phyloP scores from a whole-genome alignment of 257 asterid species.

The Misopates orontium region DNA sequence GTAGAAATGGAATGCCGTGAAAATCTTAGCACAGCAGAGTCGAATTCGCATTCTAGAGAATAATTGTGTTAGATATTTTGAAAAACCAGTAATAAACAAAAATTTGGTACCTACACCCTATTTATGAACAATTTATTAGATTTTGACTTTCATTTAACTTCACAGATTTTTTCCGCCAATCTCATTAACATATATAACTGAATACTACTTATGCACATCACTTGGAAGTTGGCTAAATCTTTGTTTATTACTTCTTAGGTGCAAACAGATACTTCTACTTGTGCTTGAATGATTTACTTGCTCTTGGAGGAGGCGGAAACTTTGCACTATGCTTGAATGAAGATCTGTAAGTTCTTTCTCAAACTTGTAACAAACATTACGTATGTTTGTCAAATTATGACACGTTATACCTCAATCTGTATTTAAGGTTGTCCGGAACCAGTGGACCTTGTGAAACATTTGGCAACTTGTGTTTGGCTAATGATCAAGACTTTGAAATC shows the following conservation, averaged over 20 bases:
- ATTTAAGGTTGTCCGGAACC: slow-evolving; percentile 69
- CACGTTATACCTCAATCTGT: not conserved
- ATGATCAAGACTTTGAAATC: slow-evolving; percentile 75
- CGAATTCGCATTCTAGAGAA: no score
- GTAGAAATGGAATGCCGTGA: not conserved
- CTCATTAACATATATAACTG: no score
- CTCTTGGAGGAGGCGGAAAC: slow-evolving; percentile 91
- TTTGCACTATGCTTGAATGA: slow-evolving; percentile 81
- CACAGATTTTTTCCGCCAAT: no score
- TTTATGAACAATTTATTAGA: no score
- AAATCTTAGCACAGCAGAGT: not conserved
- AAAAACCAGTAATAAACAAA: no score
- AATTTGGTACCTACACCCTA: no score
- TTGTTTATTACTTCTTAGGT: slow-evolving; percentile 43
- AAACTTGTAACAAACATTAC: not conserved
- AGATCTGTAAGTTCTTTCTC: slow-evolving; percentile 69
- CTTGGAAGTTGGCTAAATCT: not conserved
- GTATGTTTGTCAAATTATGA: not conserved
- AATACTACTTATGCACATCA: no score
- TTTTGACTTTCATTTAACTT: no score
- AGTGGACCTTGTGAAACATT: slow-evolving; percentile 96
- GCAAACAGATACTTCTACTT: slow-evolving; percentile 81
- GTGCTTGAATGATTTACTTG: slow-evolving; percentile 86
- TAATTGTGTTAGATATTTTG: no score
- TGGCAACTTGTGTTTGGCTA: slow-evolving; percentile 85